phyloP scores from a whole-genome alignment of 495 filamentous ascomycete species.

The Tuber microsphaerosporum region DNA sequence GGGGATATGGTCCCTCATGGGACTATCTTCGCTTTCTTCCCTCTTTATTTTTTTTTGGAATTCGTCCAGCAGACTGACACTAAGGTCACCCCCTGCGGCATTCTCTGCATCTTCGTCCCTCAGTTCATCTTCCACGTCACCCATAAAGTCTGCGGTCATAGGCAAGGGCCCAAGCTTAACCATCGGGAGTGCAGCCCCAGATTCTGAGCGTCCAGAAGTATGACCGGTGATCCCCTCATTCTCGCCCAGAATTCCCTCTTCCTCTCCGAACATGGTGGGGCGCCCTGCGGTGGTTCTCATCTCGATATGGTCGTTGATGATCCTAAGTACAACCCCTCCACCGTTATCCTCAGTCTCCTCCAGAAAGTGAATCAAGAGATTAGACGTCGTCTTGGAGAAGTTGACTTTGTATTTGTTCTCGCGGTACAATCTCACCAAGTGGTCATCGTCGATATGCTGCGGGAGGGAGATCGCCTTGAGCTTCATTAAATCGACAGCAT shows the following conservation, averaged over 20 bases:
- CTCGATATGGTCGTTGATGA: slow-evolving; percentile 67
- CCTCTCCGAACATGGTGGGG: slow-evolving; percentile 45
- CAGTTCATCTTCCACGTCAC: slow-evolving; percentile 75
- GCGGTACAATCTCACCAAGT: slow-evolving; percentile 66
- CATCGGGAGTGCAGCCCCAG: slow-evolving; percentile 54
- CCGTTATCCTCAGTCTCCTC: slow-evolving; percentile 74
- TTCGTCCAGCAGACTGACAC: slow-evolving; percentile 29
- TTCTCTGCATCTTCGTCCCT: slow-evolving; percentile 61
- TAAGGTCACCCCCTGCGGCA: slow-evolving; percentile 13
- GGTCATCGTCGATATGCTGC: slow-evolving; percentile 66
- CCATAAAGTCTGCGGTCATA: slow-evolving; percentile 67
- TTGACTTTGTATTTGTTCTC: slow-evolving; percentile 81
- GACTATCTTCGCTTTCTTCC: slow-evolving; percentile 78
- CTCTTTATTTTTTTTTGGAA: slow-evolving; percentile 63
- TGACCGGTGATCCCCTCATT: slow-evolving; percentile 92
- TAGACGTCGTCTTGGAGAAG: slow-evolving; percentile 69
- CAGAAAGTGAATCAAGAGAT: slow-evolving; percentile 75
- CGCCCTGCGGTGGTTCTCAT: slow-evolving; percentile 63
- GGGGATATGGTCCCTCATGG: slow-evolving; percentile 67
- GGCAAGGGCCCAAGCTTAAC: slow-evolving; percentile 72
- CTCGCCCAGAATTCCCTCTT: slow-evolving; percentile 64
- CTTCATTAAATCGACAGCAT: slow-evolving; percentile 65
- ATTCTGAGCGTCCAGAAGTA: slow-evolving; percentile 74
- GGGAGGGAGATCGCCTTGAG: slow-evolving; percentile 64
- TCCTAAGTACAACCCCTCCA: slow-evolving; percentile 63